phyloP scores from a whole-genome alignment of 2,329 filamentous ascomycete genomes.

The Rhynchosporium agropyri region DNA sequence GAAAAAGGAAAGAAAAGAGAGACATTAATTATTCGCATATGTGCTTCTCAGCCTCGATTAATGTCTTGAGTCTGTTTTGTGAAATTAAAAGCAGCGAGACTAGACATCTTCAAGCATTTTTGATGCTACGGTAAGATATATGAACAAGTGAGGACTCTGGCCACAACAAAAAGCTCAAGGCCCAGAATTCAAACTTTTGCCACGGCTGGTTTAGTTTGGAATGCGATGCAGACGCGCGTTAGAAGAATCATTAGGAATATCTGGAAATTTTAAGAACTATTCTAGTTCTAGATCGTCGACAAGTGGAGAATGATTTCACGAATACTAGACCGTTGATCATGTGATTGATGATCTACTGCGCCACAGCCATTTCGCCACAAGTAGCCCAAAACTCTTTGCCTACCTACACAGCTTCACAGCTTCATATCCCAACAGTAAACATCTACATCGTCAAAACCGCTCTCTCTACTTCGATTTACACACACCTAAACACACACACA shows the following conservation, averaged over 20 bases:
- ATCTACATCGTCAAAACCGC: neutral
- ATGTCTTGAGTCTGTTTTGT: too few species aligned
- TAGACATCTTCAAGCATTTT: too few species aligned
- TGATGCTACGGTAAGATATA: too few species aligned
- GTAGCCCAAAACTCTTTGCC: neutral
- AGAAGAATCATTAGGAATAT: too few species aligned
- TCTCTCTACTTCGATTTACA: neutral
- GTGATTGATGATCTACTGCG: neutral
- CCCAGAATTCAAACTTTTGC: too few species aligned
- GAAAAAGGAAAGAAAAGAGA: neutral
- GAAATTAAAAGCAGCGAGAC: too few species aligned
- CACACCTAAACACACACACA: neutral
- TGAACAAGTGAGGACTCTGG: too few species aligned
- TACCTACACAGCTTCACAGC: too few species aligned
- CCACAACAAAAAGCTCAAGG: too few species aligned
- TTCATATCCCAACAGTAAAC: too few species aligned
- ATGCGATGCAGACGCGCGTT: too few species aligned
- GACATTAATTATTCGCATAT: neutral
- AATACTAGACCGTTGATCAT: neutral
- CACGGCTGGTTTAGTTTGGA: too few species aligned
- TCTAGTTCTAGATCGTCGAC: neutral
- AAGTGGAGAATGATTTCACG: neutral
- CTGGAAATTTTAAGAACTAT: neutral
- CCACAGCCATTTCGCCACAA: slow-evolving; percentile 8
- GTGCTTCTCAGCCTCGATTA: neutral